Conservation (phyloP, 2,329 filamentous ascomycete species). For the Alternaria sp. region DNA sequence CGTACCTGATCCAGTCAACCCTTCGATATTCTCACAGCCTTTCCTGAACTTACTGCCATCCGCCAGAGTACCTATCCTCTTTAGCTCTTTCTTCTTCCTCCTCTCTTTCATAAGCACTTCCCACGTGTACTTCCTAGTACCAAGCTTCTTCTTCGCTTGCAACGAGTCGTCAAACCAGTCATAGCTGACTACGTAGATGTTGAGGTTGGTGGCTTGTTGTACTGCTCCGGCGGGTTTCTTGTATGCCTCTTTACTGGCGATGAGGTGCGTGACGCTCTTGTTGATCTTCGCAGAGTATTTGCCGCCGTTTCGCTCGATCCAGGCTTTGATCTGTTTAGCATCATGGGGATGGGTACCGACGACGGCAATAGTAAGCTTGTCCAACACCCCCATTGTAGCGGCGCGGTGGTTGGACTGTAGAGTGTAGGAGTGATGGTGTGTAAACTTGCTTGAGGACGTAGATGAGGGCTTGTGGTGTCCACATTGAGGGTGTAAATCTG, state of each 20-base stretch:
- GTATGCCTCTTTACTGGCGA: slow-evolving; percentile 70
- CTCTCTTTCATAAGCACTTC: slow-evolving; percentile 31
- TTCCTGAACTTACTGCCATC: slow-evolving; percentile 44
- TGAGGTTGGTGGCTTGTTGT: slow-evolving; percentile 23
- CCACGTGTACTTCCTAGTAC: slow-evolving; percentile 47
- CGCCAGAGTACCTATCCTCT: slow-evolving; percentile 27
- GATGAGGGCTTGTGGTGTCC: not conserved
- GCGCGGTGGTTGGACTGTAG: not conserved
- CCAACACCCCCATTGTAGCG: slow-evolving; percentile 55
- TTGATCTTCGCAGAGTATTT: slow-evolving; percentile 60
- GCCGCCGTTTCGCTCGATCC: slow-evolving; percentile 70
- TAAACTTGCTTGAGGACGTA: not conserved
- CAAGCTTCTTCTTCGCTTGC: slow-evolving; percentile 34
- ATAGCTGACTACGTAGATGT: slow-evolving; percentile 47
- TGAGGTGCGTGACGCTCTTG: slow-evolving; percentile 71
- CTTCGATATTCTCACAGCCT: slow-evolving; percentile 36
- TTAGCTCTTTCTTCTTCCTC: slow-evolving; percentile 40
- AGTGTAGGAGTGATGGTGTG: not conserved
- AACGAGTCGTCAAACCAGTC: slow-evolving; percentile 60
- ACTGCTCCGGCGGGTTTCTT: slow-evolving; percentile 52
- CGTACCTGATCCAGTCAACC: slow-evolving; percentile 49
- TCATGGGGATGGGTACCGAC: slow-evolving; percentile 63
- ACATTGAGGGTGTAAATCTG: not conserved
- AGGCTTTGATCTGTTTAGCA: slow-evolving; percentile 64
- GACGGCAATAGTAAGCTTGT: slow-evolving; percentile 60